Base-by-base conservation (phyloP, 2,329 filamentous ascomycete genomes). In the Diaporthe amygdali region DNA sequence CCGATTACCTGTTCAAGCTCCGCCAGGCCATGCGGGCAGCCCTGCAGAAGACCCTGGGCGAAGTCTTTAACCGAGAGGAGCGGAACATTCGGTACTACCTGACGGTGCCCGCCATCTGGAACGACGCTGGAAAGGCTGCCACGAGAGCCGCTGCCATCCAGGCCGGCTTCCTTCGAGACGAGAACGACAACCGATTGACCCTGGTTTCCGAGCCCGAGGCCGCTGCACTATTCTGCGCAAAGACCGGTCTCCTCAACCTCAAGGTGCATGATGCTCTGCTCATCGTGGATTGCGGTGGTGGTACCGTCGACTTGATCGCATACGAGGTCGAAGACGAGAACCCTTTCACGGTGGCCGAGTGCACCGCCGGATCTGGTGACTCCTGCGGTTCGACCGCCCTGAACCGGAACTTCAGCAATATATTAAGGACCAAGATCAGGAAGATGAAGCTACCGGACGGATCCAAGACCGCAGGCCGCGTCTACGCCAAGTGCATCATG, bases 401-500 rank as follows among this genome's bases (percentile, higher is more conserved):
- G 68, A 99, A 99, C 84, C 91, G 96, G 72, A 98, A 98, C 82
- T 99, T 98, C 80, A 97, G 94, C 85, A 98, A 98, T 84, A 98
- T 99, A 76, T 87, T 98, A 64, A 93, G 96, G 68, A 97, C 96
- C 73, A 98, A 98, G 88, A 98, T 99, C 78, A 90, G 96, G 76
- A 98, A 98, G 87, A 98, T 98, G 96, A 98, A 98, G 84, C 88
- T 99, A 55, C 95, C 96, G 1, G 96, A 98, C 79, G 96, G 95
- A 56, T 98, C 96, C 76, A 97, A 96, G 84, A 98, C 95, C 3
- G 96, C 96, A n/a, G 96, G 96, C 52, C 95, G 96, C 82, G 96
- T 99, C 68, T 98, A 98, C 82, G 96, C 96, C 76, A 98, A 98
- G 86, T 98, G 96, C 82, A 98, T 99, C 83, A 98, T 98, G 96